Evolutionary conservation across 208 protist species (phyloP).

Genomic region (Crithidia acanthocephali): DNA sequence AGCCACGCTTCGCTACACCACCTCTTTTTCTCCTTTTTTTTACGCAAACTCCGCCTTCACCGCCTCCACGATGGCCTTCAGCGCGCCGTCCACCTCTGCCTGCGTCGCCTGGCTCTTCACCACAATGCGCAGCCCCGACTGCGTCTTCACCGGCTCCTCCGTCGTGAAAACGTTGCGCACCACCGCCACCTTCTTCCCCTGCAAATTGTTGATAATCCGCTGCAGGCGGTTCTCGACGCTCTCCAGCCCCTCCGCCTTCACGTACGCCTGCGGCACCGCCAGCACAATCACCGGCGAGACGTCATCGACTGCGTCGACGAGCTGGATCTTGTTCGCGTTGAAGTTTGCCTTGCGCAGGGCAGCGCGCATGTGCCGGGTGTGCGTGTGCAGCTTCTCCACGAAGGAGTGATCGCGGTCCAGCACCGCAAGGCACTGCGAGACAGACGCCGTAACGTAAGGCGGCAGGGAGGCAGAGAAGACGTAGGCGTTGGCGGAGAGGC

Average conservation of each 20-base stretch:
- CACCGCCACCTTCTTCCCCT: slow-evolving; percentile 63
- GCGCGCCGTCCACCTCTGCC: slow-evolving; percentile 53
- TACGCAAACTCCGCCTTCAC: slow-evolving; percentile 67
- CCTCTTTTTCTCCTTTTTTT: neutral
- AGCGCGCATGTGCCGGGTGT: slow-evolving; percentile 56
- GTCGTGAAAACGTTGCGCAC: slow-evolving; percentile 68
- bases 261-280: slow-evolving; percentile 46
- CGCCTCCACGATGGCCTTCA: slow-evolving; percentile 50
- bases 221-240: slow-evolving; percentile 71
- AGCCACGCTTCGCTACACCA: too few relatives aligned
- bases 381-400: slow-evolving; percentile 45
- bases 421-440: slow-evolving; percentile 73
- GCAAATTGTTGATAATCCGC: slow-evolving; percentile 53
- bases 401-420: slow-evolving; percentile 63
- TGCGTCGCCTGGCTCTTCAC: slow-evolving; percentile 62
- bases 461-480: slow-evolving; percentile 98
- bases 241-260: slow-evolving; percentile 34
- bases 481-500: slow-evolving; percentile 93
- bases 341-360: slow-evolving; percentile 53
- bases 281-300: slow-evolving; percentile 76
- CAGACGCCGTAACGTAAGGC: slow-evolving; percentile 91
- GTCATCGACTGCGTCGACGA: slow-evolving; percentile 64
- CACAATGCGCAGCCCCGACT: slow-evolving; percentile 69
- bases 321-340: slow-evolving; percentile 59
- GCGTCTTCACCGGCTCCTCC: slow-evolving; percentile 61